These are phyloP conservation scores for Triticum turgidum DNA, from an alignment of 176 grass and related monocot species.

Conservation along the genomic window DNA sequence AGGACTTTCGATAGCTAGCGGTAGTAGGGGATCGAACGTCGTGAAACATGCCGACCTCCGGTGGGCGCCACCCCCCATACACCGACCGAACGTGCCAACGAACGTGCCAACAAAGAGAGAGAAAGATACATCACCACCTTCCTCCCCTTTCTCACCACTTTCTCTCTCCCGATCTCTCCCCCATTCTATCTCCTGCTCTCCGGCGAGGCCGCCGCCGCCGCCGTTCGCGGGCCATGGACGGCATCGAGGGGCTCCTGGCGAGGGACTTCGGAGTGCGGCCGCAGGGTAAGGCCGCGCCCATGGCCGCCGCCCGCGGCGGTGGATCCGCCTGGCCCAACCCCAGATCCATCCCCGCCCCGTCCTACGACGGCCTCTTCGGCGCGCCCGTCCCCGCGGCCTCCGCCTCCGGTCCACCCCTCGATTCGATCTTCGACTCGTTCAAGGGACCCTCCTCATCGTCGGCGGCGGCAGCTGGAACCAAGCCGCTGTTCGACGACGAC, in stretches of 20 bases:
- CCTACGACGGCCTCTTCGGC: conserved; percentile 53
- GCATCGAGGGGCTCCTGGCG: conserved; percentile 72
- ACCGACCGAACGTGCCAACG: conserved; percentile 12
- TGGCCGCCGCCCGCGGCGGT: conserved; percentile 46
- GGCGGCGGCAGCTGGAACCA: neutral
- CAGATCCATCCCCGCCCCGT: conserved; percentile 52
- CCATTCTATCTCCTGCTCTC: conserved; percentile 7
- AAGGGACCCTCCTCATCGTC: conserved; percentile 14
- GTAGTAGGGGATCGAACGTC: no score
- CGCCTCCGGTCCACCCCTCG: conserved; percentile 32
- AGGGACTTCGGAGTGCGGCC: conserved; percentile 78
- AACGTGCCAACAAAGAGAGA: conserved; percentile 12
- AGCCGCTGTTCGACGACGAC: conserved; percentile 47
- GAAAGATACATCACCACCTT: conserved; percentile 39
- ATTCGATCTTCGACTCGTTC: conserved; percentile 53
- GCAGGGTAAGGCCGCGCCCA: conserved; percentile 69
- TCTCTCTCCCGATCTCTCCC: neutral
- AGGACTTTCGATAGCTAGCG: no score
- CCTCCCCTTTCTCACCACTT: neutral
- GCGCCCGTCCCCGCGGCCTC: conserved; percentile 5
- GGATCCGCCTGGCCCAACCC: conserved; percentile 32
- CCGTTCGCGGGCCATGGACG: conserved; percentile 54
- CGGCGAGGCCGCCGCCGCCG: conserved; percentile 4
- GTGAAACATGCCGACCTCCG: neutral
- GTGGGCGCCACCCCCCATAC: conserved; percentile 2